Conservation (phyloP, 768 basidiomycete genomes). For the Tulasnella sp. region DNA sequence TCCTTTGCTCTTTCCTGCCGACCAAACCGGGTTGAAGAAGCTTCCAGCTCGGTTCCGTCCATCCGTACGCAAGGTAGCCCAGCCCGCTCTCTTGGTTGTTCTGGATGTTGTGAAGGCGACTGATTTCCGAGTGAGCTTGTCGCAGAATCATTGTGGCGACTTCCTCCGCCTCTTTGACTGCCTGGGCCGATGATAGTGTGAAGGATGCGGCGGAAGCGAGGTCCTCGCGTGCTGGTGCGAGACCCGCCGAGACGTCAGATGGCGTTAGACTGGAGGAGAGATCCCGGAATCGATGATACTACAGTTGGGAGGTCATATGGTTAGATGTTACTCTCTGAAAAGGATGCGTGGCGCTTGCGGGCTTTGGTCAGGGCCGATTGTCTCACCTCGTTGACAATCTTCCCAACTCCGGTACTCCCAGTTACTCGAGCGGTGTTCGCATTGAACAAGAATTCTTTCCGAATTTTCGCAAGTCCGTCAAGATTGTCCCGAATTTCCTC, state of each 20-base stretch:
- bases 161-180: background rate
- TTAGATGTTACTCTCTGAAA: too few relatives aligned
- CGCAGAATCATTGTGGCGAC: background rate
- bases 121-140: background rate
- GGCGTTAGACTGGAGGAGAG: background rate
- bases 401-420: background rate
- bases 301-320: background rate
- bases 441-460: background rate
- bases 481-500: slow-evolving; percentile 1
- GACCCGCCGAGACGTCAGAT: background rate
- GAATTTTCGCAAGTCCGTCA: background rate
- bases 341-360: too few relatives aligned
- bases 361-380: too few relatives aligned
- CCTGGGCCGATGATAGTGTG: background rate
- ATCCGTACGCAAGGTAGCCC: slow-evolving; percentile 2
- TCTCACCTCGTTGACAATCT: slow-evolving; percentile 1
- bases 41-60: background rate
- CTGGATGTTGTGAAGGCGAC: background rate
- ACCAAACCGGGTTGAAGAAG: background rate
- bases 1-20: background rate
- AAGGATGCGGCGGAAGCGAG: background rate
- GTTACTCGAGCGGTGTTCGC: slow-evolving; percentile 3
- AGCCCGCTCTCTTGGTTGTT: slow-evolving; percentile 2
- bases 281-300: background rate
- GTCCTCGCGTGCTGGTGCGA: background rate